A percentile compares a stretch with the other conserved stretches of the same genome.
These are phyloP conservation scores for Aegilops speltoides DNA, from an alignment of 176 grass and related monocot genomes.

Conservation along the genomic window DNA sequence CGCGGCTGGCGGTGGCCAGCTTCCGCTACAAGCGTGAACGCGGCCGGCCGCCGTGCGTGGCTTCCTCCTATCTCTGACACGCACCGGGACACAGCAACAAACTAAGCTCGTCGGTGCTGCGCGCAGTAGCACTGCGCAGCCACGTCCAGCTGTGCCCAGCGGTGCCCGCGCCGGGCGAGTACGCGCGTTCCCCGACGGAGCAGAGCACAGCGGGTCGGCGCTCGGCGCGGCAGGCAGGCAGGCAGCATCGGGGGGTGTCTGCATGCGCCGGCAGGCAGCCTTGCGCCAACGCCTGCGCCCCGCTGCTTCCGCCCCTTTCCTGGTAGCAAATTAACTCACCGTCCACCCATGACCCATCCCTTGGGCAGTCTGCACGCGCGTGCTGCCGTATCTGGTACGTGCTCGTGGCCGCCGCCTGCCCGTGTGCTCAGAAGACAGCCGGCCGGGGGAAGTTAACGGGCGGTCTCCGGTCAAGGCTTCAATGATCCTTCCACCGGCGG, in stretches of 20 bases:
- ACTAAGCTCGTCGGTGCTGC: neutral
- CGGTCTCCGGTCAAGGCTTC: slow-evolving; percentile 1
- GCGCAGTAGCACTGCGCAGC: no score
- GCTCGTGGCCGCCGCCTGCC: neutral
- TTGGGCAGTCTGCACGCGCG: neutral
- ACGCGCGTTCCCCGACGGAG: neutral
- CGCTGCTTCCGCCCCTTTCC: neutral
- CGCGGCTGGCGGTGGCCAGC: neutral
- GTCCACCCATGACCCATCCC: neutral
- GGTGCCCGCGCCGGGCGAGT: neutral
- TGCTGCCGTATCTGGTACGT: neutral
- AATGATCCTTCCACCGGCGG: slow-evolving; percentile 15
- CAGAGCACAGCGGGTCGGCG: neutral
- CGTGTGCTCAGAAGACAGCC: neutral
- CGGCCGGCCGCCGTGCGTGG: neutral
- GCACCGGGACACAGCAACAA: neutral
- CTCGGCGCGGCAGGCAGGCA: no score
- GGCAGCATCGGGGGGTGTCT: slow-evolving; percentile 2
- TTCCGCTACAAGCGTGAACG: neutral
- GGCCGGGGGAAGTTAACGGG: neutral
- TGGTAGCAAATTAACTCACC: neutral
- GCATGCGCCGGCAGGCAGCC: slow-evolving; percentile 19
- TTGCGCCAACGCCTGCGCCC: neutral
- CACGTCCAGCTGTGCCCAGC: no score
- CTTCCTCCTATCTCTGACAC: no score